These are phyloP conservation scores for Termitomyces sp. DNA, from an alignment of 768 basidiomycete genomes.

Conservation along the genomic window DNA sequence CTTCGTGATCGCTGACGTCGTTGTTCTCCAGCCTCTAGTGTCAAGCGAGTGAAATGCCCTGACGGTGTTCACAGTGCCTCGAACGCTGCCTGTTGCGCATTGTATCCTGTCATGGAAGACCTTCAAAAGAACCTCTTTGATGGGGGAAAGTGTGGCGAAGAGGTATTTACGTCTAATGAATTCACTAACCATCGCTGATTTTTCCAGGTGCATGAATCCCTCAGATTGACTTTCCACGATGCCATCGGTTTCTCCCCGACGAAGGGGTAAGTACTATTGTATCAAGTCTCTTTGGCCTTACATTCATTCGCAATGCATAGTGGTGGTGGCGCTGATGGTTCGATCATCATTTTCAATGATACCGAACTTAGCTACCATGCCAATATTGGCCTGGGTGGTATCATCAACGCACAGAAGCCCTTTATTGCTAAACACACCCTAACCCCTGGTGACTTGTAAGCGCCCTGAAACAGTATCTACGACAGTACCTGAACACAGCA, in stretches of 20 bases:
- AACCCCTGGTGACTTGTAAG: not conserved
- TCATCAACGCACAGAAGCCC: not conserved
- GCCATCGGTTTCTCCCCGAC: not conserved
- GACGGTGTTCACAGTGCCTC: not conserved
- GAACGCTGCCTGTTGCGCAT: not conserved
- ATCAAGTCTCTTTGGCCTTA: not conserved
- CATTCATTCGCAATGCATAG: not conserved
- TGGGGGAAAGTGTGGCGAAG: not conserved
- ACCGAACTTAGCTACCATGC: not conserved
- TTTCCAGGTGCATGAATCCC: not conserved
- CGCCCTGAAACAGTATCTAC: not conserved
- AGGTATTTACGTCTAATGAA: not conserved
- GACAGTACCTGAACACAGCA: not conserved
- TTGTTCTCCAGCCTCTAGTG: not conserved
- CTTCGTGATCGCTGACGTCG: not conserved
- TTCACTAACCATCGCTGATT: not conserved
- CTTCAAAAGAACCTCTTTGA: not conserved
- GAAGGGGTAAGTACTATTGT: not conserved
- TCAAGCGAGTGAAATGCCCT: not conserved
- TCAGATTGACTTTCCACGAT: not conserved
- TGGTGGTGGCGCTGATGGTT: constrained; percentile 1
- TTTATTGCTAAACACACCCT: not conserved
- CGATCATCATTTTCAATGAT: not conserved
- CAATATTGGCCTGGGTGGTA: not conserved
- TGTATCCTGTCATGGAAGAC: not conserved